Conservation (phyloP, 2,329 filamentous ascomycete species). For the Xylaria sp. region DNA sequence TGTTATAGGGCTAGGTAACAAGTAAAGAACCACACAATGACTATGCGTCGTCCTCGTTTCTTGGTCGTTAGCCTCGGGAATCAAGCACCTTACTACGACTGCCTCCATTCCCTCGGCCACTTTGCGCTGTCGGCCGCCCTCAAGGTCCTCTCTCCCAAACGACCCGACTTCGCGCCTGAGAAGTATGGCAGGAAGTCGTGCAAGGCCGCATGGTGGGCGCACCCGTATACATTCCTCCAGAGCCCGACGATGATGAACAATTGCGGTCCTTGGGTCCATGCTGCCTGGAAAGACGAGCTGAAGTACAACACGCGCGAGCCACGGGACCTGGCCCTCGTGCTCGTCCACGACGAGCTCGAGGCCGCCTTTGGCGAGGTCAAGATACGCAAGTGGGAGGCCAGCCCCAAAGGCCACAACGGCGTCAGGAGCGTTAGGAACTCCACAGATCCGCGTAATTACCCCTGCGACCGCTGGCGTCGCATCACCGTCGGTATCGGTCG, state of each 20-base stretch:
- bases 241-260: conserved; percentile 86
- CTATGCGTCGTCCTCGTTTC: conserved; percentile 60
- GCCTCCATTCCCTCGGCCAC: conserved; percentile 90
- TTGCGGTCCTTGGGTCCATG: conserved; percentile 76
- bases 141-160: conserved; percentile 56
- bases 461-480: conserved; percentile 61
- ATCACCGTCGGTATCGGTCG: conserved; percentile 91
- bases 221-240: conserved; percentile 75
- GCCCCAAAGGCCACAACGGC: conserved; percentile 79
- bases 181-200: conserved; percentile 63
- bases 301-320: conserved; percentile 46
- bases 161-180: conserved; percentile 62
- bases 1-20: neutral
- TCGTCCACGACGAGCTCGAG: conserved; percentile 93
- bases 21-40: neutral
- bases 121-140: conserved; percentile 74
- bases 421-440: conserved; percentile 72
- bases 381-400: conserved; percentile 70
- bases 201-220: conserved; percentile 57
- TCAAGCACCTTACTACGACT: conserved; percentile 77
- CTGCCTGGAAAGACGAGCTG: conserved; percentile 71
- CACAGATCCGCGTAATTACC: conserved; percentile 58
- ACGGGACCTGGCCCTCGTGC: conserved; percentile 66
- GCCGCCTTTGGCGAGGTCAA: conserved; percentile 73
- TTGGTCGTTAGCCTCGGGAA: conserved; percentile 92